Evolutionary conservation across 139 green algal genomes (phyloP).

Genomic region (Trebouxia sp.): DNA sequence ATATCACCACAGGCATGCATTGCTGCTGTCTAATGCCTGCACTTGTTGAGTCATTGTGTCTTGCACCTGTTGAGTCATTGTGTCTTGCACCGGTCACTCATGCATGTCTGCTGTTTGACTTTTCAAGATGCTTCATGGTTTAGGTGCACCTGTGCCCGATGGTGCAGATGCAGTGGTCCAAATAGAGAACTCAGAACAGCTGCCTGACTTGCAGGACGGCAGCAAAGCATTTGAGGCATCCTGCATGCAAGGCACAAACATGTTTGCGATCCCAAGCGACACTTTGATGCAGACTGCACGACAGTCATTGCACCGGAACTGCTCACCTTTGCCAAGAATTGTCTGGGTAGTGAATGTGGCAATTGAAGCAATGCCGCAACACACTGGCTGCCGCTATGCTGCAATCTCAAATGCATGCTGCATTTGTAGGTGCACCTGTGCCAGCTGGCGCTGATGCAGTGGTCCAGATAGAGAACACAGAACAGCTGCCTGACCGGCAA

Average conservation of each 20-base stretch:
- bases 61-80: too few species aligned
- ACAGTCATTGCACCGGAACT: background rate
- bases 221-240: too few species aligned
- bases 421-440: constrained; percentile 42
- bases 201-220: constrained; percentile 35
- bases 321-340: background rate
- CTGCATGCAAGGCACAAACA: too few species aligned
- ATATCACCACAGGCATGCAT: constrained; percentile 96
- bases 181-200: constrained; percentile 79
- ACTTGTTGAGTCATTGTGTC: too few species aligned
- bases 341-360: background rate
- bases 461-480: constrained; percentile 81
- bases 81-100: too few species aligned
- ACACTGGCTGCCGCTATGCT: background rate
- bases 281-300: background rate
- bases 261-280: background rate
- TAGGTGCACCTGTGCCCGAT: constrained; percentile 50
- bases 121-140: background rate
- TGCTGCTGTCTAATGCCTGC: too few species aligned
- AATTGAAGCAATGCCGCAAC: background rate
- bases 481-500: constrained; percentile 40
- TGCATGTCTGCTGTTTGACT: too few species aligned
- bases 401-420: background rate
- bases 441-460: constrained; percentile 55
- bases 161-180: constrained; percentile 60